Conservation (phyloP, 176 grass and related monocot species). For the Oryza longistaminata region DNA sequence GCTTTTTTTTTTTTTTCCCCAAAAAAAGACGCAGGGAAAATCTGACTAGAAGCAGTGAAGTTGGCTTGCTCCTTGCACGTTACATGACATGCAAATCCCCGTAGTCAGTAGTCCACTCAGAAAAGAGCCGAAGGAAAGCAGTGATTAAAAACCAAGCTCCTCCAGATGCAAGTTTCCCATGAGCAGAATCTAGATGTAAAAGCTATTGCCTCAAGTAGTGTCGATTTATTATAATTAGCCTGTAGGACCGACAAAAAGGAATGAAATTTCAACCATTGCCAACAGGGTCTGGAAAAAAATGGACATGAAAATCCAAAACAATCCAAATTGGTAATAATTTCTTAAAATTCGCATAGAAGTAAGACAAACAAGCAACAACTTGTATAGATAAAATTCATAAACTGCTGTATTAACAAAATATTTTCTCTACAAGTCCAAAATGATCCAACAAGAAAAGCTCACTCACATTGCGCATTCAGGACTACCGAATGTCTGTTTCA, state of each 20-base stretch:
- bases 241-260: constrained; percentile 27
- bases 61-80: constrained; percentile 27
- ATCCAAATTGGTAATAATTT: background rate
- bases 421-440: constrained; percentile 10
- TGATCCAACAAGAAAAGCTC: background rate
- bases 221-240: constrained; percentile 52
- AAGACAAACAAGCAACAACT: background rate
- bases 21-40: constrained; percentile 51
- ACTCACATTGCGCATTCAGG: background rate
- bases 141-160: constrained; percentile 56
- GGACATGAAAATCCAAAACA: background rate
- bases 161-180: constrained; percentile 55
- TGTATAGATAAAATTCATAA: no score
- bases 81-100: constrained; percentile 56
- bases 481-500: background rate
- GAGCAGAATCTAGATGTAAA: constrained; percentile 53
- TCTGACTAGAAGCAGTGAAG: constrained; percentile 29
- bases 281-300: background rate
- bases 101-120: constrained; percentile 37
- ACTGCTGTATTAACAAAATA: background rate
- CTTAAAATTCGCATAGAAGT: background rate
- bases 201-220: constrained; percentile 57
- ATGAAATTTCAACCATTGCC: constrained; percentile 5
- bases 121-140: constrained; percentile 59
- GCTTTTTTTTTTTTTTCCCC: no score